A percentile compares a stretch with the other conserved stretches of the same genome.
These are phyloP conservation scores for Pycnococcus provasolii DNA, from an alignment of 139 green algal genomes.

Conservation along the genomic window DNA sequence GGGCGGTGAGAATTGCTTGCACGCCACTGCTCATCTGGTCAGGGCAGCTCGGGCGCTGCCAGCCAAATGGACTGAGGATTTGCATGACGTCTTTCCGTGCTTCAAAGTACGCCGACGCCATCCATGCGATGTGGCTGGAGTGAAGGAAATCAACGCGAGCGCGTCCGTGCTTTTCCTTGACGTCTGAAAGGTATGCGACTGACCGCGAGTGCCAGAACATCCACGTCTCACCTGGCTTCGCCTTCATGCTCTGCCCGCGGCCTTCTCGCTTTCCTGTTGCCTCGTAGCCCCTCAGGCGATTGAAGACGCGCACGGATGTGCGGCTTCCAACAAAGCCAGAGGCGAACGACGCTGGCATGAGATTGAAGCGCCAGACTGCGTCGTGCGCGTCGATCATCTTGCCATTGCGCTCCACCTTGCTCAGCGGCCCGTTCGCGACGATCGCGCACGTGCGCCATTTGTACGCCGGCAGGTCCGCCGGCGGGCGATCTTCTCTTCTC, in stretches of 20 bases:
- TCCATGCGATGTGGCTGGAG: not conserved
- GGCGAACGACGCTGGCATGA: not conserved
- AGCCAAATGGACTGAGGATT: not conserved
- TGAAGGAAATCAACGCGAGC: not conserved
- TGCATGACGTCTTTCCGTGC: not conserved
- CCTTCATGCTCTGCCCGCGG: not conserved
- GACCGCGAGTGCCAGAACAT: slow-evolving; percentile 2
- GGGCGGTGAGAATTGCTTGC: slow-evolving; percentile 12
- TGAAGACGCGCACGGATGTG: slow-evolving; percentile 1
- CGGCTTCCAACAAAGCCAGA: not conserved
- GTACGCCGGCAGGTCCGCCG: no score
- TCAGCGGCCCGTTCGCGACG: slow-evolving; percentile 7
- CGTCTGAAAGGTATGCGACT: not conserved
- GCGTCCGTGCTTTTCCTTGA: not conserved
- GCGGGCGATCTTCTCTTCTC: no score
- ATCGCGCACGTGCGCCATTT: slow-evolving; percentile 13
- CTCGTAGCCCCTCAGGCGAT: slow-evolving; percentile 6
- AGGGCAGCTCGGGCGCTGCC: slow-evolving; percentile 5
- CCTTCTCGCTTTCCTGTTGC: not conserved
- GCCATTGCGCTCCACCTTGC: slow-evolving; percentile 1
- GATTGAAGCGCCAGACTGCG: slow-evolving; percentile 18
- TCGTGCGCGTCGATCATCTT: slow-evolving; percentile 6
- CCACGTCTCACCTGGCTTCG: slow-evolving; percentile 1
- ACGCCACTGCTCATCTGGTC: slow-evolving; percentile 15
- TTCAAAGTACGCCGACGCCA: slow-evolving; percentile 6